Evolutionary conservation across 768 basidiomycete species (phyloP).

Genomic region (Leccinum aurantiacum): DNA sequence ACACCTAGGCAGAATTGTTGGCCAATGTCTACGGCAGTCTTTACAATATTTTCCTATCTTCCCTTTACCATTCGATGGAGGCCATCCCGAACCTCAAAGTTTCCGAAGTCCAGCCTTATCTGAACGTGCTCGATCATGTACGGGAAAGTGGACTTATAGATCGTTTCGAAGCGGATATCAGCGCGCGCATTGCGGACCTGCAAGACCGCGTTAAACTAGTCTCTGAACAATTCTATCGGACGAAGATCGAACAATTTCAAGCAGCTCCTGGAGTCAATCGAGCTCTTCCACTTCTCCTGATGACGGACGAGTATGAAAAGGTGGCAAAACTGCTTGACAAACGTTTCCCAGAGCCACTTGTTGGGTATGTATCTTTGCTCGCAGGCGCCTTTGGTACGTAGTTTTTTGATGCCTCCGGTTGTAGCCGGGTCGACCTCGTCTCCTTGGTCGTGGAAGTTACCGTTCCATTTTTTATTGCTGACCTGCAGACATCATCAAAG

Average conservation of each 20-base stretch:
- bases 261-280: slow-evolving; percentile 75
- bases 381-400: not conserved
- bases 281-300: slow-evolving; percentile 74
- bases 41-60: slow-evolving; percentile 85
- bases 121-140: slow-evolving; percentile 70
- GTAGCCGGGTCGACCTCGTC: slow-evolving; percentile 72
- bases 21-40: slow-evolving; percentile 66
- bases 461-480: slow-evolving; percentile 64
- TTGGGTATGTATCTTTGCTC: slow-evolving; percentile 55
- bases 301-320: slow-evolving; percentile 92
- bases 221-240: slow-evolving; percentile 58
- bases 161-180: slow-evolving; percentile 72
- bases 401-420: slow-evolving; percentile 1
- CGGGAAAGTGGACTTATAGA: slow-evolving; percentile 68
- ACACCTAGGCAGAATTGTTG: slow-evolving; percentile 62
- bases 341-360: slow-evolving; percentile 78
- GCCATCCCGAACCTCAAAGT: slow-evolving; percentile 70
- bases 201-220: slow-evolving; percentile 63
- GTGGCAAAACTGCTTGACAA: slow-evolving; percentile 80
- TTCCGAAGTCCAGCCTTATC: slow-evolving; percentile 62
- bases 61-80: slow-evolving; percentile 83
- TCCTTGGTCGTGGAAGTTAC: slow-evolving; percentile 68
- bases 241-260: slow-evolving; percentile 62
- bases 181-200: slow-evolving; percentile 64
- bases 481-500: slow-evolving; percentile 68